Evolutionary conservation across 306 rosid species (phyloP), one percentile per base, ranked within the genome.

Genomic region (Casuarina equisetifolia): DNA sequence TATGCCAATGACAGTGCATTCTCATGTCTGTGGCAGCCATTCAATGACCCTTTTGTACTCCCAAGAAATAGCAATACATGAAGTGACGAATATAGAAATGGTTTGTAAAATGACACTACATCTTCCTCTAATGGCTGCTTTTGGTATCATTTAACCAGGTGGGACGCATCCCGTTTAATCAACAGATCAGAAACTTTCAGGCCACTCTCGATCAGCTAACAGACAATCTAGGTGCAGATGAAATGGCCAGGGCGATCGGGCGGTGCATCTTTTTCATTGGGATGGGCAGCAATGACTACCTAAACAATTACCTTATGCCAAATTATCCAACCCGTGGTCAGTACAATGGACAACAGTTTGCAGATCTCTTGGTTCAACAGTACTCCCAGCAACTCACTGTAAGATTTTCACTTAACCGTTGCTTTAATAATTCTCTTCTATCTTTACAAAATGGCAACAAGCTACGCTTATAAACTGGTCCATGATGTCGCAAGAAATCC

Each of bases 251-350:
- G 46, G 82, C 75, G 0, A 86, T 89, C 57, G 86, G 84, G 40
- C 75, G 70, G 25, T 88, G 93, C 81, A 76, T 94, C 12, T 92
- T 92, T 86, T 95, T 91, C 71, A 88, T 95, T 36, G 97, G 96
- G 82, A 92, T 95, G 97, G 98, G 98, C 9, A 91, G 96, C 90
- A 95, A 95, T 77, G 98, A 95, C 88, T 95, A 95, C 85, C 86
- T 95, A 2, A 95, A 95, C 82, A 95, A 92, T 73, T 92, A 92
- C 74, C 97, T 95, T 20, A 95, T 95, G 98, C 98, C 97, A 51
- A 95, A 95, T 69, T 92, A 89, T 69, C 78, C 86, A 12, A 95
- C 98, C 6, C 75, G 87, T 57, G 83, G 74, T 68, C 97, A 95
- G 70, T 95, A 88, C 70, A 89, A 91, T 68, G 89, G 76, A 44